A percentile compares a stretch with the other conserved stretches of the same genome.
These are phyloP conservation scores for Amanita phalloides DNA, from an alignment of 768 basidiomycete species.

Conservation along the genomic window DNA sequence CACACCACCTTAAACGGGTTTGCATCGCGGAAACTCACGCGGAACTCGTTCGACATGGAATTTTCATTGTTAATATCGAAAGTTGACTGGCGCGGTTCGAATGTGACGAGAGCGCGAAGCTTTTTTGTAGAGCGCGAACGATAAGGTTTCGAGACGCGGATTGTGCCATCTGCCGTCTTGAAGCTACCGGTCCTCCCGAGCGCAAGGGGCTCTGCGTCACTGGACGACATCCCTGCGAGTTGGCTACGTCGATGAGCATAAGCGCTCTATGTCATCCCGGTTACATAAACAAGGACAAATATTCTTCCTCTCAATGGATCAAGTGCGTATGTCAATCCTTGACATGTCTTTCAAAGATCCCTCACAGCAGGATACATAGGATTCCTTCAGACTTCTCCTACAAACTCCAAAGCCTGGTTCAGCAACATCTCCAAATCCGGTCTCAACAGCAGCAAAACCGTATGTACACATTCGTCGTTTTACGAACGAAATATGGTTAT, in stretches of 20 bases:
- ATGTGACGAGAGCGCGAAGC: conserved; percentile 74
- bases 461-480: conserved; percentile 12
- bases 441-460: conserved; percentile 19
- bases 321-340: neutral
- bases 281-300: neutral
- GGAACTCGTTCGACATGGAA: conserved; percentile 75
- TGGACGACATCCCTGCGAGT: neutral
- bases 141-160: conserved; percentile 69
- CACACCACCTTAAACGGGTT: too few species aligned
- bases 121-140: conserved; percentile 67
- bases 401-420: conserved; percentile 19
- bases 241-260: neutral
- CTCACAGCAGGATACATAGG: conserved; percentile 20
- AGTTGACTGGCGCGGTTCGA: conserved; percentile 74
- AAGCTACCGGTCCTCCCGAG: conserved; percentile 25
- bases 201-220: neutral
- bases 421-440: conserved; percentile 15
- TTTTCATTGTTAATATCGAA: conserved; percentile 76
- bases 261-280: neutral
- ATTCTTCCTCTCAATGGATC: neutral
- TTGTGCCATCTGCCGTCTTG: conserved; percentile 48
- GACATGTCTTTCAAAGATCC: neutral
- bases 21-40: conserved; percentile 30
- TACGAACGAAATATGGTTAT: neutral
- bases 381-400: conserved; percentile 49